Evolutionary conservation across 1,284 basidiomycete genomes (phyloP).

Genomic region (Vanrija humicola): DNA sequence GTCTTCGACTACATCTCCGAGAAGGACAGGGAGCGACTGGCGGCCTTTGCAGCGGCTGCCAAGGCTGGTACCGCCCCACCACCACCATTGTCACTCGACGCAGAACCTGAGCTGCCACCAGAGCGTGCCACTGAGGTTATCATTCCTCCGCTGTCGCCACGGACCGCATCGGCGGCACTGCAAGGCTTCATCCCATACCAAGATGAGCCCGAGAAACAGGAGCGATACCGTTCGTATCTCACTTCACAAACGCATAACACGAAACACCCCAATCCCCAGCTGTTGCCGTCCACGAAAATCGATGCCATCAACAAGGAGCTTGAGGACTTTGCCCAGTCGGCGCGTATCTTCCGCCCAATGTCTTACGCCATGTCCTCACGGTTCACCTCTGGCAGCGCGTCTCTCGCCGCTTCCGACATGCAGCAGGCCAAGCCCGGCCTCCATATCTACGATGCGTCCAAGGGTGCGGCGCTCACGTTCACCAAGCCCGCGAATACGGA

Average conservation of each 20-base stretch:
- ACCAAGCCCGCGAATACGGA: constrained; percentile 46
- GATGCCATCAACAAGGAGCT: constrained; percentile 78
- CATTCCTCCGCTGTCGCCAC: constrained; percentile 62
- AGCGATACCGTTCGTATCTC: constrained; percentile 79
- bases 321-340: constrained; percentile 78
- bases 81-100: constrained; percentile 21
- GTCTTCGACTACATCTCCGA: constrained; percentile 90
- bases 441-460: constrained; percentile 57
- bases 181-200: constrained; percentile 86
- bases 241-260: constrained; percentile 60
- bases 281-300: constrained; percentile 57
- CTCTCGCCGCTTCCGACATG: constrained; percentile 54
- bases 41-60: constrained; percentile 55
- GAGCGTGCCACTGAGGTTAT: constrained; percentile 44
- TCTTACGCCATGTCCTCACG: constrained; percentile 87
- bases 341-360: constrained; percentile 85
- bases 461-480: constrained; percentile 24
- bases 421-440: constrained; percentile 66
- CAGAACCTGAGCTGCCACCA: constrained; percentile 19
- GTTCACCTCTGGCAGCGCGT: constrained; percentile 69
- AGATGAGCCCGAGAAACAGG: constrained; percentile 71
- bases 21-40: constrained; percentile 80
- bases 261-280: constrained; percentile 51
- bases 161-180: constrained; percentile 79
- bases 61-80: constrained; percentile 15